A percentile compares a stretch with the other conserved stretches of the same genome.
phyloP scores from a whole-genome alignment of 2,329 filamentous ascomycete genomes.

The Verticillium zaregamsianum region DNA sequence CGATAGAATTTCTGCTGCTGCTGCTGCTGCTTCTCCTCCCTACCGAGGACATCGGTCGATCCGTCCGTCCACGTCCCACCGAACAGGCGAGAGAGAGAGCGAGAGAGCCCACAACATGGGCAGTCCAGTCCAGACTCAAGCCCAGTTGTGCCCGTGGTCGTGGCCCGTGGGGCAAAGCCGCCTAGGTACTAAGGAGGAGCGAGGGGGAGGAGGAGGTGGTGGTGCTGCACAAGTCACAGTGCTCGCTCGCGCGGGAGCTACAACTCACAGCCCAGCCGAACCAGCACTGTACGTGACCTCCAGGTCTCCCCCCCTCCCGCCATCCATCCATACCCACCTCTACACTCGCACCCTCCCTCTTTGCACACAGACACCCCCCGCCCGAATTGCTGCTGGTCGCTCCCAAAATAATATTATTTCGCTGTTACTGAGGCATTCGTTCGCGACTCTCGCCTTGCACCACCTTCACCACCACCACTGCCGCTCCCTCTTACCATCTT shows the following conservation, averaged over 20 bases:
- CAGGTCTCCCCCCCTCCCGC: constrained; percentile 1
- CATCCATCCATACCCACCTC: constrained; percentile 3
- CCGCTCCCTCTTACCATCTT: not conserved
- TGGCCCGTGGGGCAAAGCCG: not conserved
- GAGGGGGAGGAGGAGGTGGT: too few relatives aligned
- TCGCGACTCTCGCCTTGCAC: constrained; percentile 11
- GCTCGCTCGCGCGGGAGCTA: not conserved
- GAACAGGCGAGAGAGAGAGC: not conserved
- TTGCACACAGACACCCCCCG: constrained; percentile 11
- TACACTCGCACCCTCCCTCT: constrained; percentile 12
- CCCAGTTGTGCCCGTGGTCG: not conserved
- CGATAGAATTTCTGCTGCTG: not conserved
- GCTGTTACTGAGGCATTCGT: constrained; percentile 10
- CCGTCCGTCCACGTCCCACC: not conserved
- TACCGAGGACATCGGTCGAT: not conserved
- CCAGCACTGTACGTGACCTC: constrained; percentile 4
- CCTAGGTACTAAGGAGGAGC: not conserved
- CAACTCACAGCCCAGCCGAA: not conserved
- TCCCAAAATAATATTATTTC: constrained; percentile 18
- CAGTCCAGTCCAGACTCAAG: not conserved
- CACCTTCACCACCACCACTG: constrained; percentile 7
- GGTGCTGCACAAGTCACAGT: not conserved
- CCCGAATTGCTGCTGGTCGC: constrained; percentile 14
- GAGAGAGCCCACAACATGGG: not conserved
- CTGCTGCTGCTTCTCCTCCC: not conserved